Evolutionary conservation across 805 yeast genomes (phyloP).

Genomic region (Kuraishia hungarica): DNA sequence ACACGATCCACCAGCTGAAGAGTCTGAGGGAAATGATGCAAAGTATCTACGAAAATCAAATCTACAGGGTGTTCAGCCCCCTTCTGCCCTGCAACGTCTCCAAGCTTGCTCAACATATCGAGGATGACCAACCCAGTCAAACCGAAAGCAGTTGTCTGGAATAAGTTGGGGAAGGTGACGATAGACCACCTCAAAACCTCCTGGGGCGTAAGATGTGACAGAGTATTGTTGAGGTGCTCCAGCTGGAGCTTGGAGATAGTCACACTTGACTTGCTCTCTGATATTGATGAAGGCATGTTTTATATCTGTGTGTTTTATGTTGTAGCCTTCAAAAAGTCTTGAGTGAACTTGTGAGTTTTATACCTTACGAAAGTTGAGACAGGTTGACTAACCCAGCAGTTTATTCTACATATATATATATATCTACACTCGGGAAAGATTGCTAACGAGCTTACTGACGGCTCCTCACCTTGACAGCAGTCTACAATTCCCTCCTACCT

Average conservation of each 20-base stretch:
- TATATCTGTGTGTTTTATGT: too few species aligned
- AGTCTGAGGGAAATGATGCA: conserved; percentile 95
- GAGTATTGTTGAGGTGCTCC: conserved; percentile 53
- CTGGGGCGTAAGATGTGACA: conserved; percentile 51
- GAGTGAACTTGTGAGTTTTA: too few species aligned
- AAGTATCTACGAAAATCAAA: conserved; percentile 79
- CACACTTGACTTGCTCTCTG: conserved; percentile 6
- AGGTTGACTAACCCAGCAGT: too few species aligned
- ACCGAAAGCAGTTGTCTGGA: conserved; percentile 93
- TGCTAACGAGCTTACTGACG: background rate
- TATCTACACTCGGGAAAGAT: background rate
- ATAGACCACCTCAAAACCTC: conserved; percentile 79
- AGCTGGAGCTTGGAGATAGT: conserved; percentile 44
- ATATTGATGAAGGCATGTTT: conserved; percentile 3
- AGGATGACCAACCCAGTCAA: conserved; percentile 83
- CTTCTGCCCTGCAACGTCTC: conserved; percentile 10
- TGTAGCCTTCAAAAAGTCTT: too few species aligned
- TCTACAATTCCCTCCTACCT: background rate
- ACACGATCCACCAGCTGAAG: conserved; percentile 59
- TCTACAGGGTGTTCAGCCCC: conserved; percentile 41
- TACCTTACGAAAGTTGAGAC: too few species aligned
- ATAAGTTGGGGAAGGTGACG: conserved; percentile 73
- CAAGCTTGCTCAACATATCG: conserved; percentile 64
- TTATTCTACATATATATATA: too few species aligned
- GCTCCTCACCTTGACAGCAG: background rate